phyloP scores from a whole-genome alignment of 2,329 filamentous ascomycete species.

The Trichoderma sp. region DNA sequence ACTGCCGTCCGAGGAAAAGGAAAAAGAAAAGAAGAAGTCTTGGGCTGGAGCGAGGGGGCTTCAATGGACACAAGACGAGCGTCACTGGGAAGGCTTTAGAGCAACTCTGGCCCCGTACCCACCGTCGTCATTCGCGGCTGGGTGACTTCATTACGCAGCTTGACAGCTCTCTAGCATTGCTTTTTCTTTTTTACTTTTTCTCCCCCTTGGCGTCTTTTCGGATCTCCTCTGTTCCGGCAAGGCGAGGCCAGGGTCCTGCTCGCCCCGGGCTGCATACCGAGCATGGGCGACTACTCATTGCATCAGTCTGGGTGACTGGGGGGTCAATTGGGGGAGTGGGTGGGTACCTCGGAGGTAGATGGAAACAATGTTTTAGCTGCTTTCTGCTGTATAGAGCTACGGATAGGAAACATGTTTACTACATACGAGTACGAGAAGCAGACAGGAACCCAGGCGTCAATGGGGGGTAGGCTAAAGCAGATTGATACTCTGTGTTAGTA shows the following conservation, averaged over 20 bases:
- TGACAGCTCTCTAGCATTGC: neutral
- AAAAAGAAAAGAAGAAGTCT: neutral
- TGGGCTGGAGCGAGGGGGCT: neutral
- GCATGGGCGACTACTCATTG: neutral
- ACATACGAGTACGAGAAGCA: neutral
- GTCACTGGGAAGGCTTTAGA: neutral
- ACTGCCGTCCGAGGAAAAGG: neutral
- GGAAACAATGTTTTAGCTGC: neutral
- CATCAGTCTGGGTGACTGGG: slow-evolving; percentile 3
- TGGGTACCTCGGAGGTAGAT: neutral
- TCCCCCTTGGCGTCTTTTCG: neutral
- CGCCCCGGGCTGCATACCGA: slow-evolving; percentile 2
- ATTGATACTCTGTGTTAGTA: no score
- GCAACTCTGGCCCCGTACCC: neutral
- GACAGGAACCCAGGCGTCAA: neutral
- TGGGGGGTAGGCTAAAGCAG: neutral
- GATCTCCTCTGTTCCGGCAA: slow-evolving; percentile 6
- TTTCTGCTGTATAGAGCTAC: neutral
- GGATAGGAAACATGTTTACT: neutral
- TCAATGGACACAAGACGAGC: neutral
- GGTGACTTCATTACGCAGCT: neutral
- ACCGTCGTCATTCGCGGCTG: slow-evolving; percentile 9
- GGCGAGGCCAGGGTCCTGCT: neutral
- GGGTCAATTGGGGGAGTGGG: neutral
- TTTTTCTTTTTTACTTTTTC: neutral